Percentiles rank a stretch among this genome's conserved stretches.
Evolutionary conservation across 495 filamentous ascomycete genomes (phyloP).

Genomic region (Trichoderma virens): DNA sequence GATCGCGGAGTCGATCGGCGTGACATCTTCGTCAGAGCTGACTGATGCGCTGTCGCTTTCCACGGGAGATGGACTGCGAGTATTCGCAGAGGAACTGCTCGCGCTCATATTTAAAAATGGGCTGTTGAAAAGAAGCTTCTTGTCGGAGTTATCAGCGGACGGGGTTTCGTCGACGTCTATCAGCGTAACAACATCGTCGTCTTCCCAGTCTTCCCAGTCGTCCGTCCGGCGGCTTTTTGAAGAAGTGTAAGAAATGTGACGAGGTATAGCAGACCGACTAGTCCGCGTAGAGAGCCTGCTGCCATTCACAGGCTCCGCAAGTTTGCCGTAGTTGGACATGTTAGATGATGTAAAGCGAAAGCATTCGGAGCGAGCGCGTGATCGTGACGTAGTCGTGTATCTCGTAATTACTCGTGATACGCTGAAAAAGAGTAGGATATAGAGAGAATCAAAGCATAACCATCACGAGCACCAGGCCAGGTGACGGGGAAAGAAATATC

Average conservation of each 20-base stretch:
- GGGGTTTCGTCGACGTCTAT: conserved; percentile 18
- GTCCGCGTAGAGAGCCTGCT: background rate
- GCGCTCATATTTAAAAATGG: background rate
- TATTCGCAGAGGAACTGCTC: background rate
- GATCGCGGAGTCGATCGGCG: background rate
- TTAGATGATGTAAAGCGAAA: background rate
- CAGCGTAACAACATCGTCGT: conserved; percentile 28
- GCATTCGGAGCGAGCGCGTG: background rate
- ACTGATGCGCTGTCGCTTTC: conserved; percentile 16
- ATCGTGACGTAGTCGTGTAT: background rate
- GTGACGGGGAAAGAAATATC: background rate
- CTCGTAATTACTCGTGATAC: background rate
- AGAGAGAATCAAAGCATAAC: background rate
- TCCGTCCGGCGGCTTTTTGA: conserved; percentile 20
- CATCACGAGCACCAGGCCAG: background rate
- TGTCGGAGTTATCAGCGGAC: background rate
- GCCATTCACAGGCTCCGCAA: background rate
- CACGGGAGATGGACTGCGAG: conserved; percentile 16
- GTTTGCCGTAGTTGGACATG: background rate
- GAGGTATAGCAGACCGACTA: background rate
- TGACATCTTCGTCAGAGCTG: conserved; percentile 17
- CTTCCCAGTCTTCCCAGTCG: conserved; percentile 44
- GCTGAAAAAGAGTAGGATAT: background rate
- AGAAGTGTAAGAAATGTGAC: background rate
- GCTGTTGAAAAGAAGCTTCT: background rate